Evolutionary conservation across 73 alveolate species (phyloP).

Genomic region (Tetrahymena borealis): DNA sequence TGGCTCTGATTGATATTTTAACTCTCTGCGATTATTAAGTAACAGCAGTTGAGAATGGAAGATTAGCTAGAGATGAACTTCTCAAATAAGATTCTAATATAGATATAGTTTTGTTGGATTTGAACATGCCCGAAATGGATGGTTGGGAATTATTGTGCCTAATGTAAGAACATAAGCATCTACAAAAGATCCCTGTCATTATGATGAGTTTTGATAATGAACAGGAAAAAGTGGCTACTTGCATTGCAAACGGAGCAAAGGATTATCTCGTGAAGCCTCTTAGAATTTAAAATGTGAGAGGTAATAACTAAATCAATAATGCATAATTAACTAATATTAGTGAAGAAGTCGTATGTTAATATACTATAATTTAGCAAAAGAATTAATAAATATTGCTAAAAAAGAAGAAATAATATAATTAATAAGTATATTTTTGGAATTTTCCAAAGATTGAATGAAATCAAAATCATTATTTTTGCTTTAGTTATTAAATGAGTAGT

Average conservation of each 20-base stretch:
- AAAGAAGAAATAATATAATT: too few relatives aligned
- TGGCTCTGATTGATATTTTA: slow-evolving; percentile 70
- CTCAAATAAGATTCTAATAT: slow-evolving; percentile 47
- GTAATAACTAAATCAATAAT: background rate
- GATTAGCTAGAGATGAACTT: slow-evolving; percentile 58
- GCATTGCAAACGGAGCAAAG: slow-evolving; percentile 66
- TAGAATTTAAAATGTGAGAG: slow-evolving; percentile 22
- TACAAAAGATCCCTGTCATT: slow-evolving; percentile 66
- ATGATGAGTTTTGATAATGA: slow-evolving; percentile 75
- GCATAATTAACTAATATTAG: too few relatives aligned
- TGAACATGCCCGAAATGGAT: slow-evolving; percentile 76
- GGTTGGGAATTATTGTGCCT: slow-evolving; percentile 71
- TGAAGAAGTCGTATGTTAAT: too few relatives aligned
- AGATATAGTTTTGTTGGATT: slow-evolving; percentile 72
- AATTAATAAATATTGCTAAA: too few relatives aligned
- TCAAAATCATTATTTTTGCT: too few relatives aligned
- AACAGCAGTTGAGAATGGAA: slow-evolving; percentile 63
- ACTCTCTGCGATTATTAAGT: slow-evolving; percentile 65
- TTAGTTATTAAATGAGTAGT: too few relatives aligned
- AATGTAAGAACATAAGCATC: slow-evolving; percentile 56
- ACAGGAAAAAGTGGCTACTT: slow-evolving; percentile 53
- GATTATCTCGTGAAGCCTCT: slow-evolving; percentile 82
- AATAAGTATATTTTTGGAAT: too few relatives aligned
- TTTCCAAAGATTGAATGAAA: too few relatives aligned
- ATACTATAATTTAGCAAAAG: too few relatives aligned